Conservation (phyloP, 148 eudicot genomes). For the Dianthus caryophyllus region DNA sequence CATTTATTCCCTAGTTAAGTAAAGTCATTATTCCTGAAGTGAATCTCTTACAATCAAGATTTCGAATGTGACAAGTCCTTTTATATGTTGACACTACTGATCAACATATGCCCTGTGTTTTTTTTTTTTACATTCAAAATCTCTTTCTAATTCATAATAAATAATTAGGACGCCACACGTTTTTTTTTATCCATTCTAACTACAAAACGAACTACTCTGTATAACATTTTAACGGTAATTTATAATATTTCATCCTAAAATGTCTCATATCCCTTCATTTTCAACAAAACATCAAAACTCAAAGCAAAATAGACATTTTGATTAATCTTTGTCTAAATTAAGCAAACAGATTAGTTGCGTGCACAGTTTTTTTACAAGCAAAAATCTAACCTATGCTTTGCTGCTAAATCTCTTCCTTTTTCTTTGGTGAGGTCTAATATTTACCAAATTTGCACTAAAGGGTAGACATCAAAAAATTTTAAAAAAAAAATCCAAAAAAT, state of each 20-base stretch:
- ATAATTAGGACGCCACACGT: too few species aligned
- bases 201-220: too few species aligned
- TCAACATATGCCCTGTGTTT: too few species aligned
- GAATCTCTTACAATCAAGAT: too few species aligned
- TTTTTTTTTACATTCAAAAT: too few species aligned
- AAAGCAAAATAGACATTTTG: not conserved
- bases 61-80: too few species aligned
- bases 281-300: not conserved
- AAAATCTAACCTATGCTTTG: not conserved
- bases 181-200: too few species aligned
- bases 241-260: constrained; percentile 16
- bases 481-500: not conserved
- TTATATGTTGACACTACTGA: too few species aligned
- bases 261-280: constrained; percentile 19
- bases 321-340: constrained; percentile 9
- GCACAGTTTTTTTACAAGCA: constrained; percentile 11
- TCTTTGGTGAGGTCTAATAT: constrained; percentile 21
- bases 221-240: too few species aligned
- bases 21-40: too few species aligned
- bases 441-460: constrained; percentile 20
- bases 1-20: too few species aligned
- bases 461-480: not conserved
- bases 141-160: too few species aligned
- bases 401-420: constrained; percentile 17
- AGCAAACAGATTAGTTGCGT: constrained; percentile 11